Evolutionary conservation across 2,329 filamentous ascomycete species (phyloP), one percentile per base, ranked within the genome.

Genomic region (Rutstroemia sp.): DNA sequence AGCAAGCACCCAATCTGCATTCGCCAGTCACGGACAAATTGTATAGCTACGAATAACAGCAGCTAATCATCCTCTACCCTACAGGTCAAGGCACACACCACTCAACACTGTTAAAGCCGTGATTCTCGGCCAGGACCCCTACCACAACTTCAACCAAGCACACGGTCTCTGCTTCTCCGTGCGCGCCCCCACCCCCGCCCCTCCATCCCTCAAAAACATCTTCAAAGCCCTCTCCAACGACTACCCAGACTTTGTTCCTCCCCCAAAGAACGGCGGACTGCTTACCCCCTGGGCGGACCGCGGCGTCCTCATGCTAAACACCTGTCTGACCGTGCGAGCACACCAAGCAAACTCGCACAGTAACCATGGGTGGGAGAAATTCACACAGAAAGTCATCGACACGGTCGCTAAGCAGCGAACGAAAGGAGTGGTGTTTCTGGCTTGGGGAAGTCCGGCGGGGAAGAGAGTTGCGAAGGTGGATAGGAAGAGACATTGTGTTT

Each of bases 161-260:
- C 94, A 97, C 72, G 94, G 94, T 45, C 84, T 99, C 58, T 92
- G 89, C 70, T 99, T 99, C 78, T 96, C 90, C 48, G 92, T 97
- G 55, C 88, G 89, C 9, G 86, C 92, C 3, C 94, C 94, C 0
- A 95, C 90, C 0, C 82, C 83, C 4, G 90, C 92, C 1, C 94
- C 94, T 0, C 92, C 92, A 0, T 96, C 90, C 1, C 84, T 99
- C 16, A 83, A 83, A 65, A 99, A 99, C 74, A 96, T 99, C 75
- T 99, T 95, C 77, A 91, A 79, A 45, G 87, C 85, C 10, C 82
- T 99, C 56, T 84, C 87, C 68, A 91, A 88, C 55, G 92, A 97
- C 73, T 97, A 96, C 69, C 91, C 92, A 0, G 72, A 76, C 45
- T 96, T 96, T 72, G 73, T 77, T 48, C 73, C 82, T 3, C 94